Conservation (phyloP, 2,329 filamentous ascomycete species). For the Magnaporthiopsis incrustans region DNA sequence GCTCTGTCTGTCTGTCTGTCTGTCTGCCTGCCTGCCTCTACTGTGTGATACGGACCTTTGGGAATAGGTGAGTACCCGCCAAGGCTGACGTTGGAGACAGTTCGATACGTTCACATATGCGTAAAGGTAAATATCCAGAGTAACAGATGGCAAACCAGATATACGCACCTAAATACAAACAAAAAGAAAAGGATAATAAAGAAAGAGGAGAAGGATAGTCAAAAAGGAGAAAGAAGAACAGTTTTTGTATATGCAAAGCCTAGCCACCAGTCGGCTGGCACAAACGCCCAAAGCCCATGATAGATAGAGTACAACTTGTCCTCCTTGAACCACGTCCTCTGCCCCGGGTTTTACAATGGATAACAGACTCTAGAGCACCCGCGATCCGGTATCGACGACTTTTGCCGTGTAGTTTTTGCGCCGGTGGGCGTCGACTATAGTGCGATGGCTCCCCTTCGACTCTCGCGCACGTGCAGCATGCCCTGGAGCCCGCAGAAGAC, state of each 20-base stretch:
- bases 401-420: neutral
- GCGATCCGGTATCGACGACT: neutral
- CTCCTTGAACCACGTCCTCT: neutral
- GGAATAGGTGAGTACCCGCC: too few species aligned
- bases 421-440: conserved; percentile 35
- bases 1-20: too few species aligned
- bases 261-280: neutral
- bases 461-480: conserved; percentile 75
- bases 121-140: neutral
- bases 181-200: neutral
- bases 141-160: neutral
- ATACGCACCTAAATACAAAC: neutral
- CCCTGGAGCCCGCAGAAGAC: conserved; percentile 89
- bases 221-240: neutral
- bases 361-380: neutral
- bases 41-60: too few species aligned
- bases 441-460: conserved; percentile 74
- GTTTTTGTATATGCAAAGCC: neutral
- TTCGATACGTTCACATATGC: neutral
- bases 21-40: too few species aligned
- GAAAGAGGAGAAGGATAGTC: neutral
- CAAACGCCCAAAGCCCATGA: neutral
- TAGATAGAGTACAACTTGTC: neutral
- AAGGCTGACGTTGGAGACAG: neutral
- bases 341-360: neutral